Base-by-base conservation (phyloP, 345 rosid species). In the Firmiana major region DNA sequence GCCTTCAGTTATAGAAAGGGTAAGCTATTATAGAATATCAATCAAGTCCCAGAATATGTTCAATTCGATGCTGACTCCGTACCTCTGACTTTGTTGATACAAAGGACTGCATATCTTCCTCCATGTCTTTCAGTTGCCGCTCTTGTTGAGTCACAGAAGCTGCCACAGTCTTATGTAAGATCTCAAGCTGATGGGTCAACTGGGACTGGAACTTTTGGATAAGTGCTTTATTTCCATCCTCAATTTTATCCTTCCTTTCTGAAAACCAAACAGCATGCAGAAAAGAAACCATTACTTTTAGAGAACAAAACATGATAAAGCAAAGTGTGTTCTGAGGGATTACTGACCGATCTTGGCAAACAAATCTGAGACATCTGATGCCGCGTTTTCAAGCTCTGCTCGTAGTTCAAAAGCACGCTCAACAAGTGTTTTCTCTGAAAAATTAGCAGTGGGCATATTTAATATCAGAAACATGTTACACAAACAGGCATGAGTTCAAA, bases 181-280 rank as follows among this genome's bases (percentile, higher is more conserved):
- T 79, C 78, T 90, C 95, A 76, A 96, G 95, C 81, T 92, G 97
- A 71, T 91, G 93, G 34, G 90, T 92, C 82, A 96, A 79, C 51
- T 92, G 95, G 82, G 91, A 87, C 88, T 90, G 95, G 79, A 93
- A 96, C 73, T 83, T 88, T 81, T 86, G 91, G 75, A 94, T 85
- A 73, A 94, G 90, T 65, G 75, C 79, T 84, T 85, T 90, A 82
- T 96, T 96, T 71, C 88, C 92, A 31, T 91, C 97, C 85, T 97
- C 99, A 40, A 97, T 97, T 87, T 87, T 91, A 81, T 94, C 97
- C 84, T 97, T 97, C 83, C 95, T 80, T 79, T 97, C 98, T 94
- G 93, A 83, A 87, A 77, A 65, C 75, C 71, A 77, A 79, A 28
- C 76, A 8, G 34, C 72, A 78, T 43, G 46, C 11, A 68, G 40